These are phyloP conservation scores for Xylaria longipes DNA, from an alignment of 495 filamentous ascomycete species.

Conservation along the genomic window DNA sequence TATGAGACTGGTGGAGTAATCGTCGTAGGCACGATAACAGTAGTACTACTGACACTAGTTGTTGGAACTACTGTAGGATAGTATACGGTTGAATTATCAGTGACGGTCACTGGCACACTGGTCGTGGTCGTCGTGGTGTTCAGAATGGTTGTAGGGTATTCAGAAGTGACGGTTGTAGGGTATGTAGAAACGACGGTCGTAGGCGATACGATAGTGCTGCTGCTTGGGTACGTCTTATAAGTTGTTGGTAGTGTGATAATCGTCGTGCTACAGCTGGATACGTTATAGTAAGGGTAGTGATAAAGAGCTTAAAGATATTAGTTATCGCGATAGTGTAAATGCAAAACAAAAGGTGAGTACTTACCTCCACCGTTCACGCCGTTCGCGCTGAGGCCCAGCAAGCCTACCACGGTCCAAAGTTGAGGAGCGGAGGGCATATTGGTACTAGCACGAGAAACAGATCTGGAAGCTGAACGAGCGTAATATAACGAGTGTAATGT, in stretches of 20 bases:
- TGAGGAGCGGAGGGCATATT: slow-evolving; percentile 2
- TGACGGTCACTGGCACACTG: slow-evolving; percentile 3
- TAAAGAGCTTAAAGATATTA: slow-evolving; percentile 17
- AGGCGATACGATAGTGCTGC: not conserved
- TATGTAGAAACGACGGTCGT: not conserved
- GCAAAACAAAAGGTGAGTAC: not conserved
- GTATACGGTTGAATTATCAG: not conserved
- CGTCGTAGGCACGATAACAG: not conserved
- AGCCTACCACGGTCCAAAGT: not conserved
- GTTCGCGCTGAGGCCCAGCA: slow-evolving; percentile 22
- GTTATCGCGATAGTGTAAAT: not conserved
- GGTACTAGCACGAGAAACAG: slow-evolving; percentile 1
- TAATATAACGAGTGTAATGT: not conserved
- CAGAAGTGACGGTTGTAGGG: not conserved
- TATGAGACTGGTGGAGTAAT: slow-evolving; percentile 20
- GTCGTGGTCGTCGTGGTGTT: slow-evolving; percentile 4
- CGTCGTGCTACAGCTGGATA: slow-evolving; percentile 17
- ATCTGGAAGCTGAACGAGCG: slow-evolving; percentile 8
- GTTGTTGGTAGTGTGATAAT: slow-evolving; percentile 29
- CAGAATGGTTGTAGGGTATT: not conserved
- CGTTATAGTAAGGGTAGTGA: slow-evolving; percentile 14
- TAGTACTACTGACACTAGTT: slow-evolving; percentile 15
- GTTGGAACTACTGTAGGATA: slow-evolving; percentile 25
- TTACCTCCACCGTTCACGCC: slow-evolving; percentile 22
- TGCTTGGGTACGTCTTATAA: not conserved